These are phyloP conservation scores for Thozetella sp. DNA, from an alignment of 495 filamentous ascomycete genomes.

Conservation along the genomic window DNA sequence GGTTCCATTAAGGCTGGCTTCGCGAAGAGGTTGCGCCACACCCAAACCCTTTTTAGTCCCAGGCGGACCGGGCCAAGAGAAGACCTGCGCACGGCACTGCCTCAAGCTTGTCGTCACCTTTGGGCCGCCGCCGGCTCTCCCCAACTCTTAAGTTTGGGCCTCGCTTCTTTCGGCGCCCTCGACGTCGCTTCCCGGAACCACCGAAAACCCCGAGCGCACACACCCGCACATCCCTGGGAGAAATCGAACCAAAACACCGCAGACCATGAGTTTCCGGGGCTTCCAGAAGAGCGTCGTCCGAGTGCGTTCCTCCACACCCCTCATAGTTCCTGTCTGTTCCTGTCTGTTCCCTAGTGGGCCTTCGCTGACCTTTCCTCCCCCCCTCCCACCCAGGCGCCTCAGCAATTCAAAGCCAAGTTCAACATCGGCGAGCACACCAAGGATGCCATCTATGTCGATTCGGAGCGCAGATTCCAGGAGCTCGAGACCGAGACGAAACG, in stretches of 20 bases:
- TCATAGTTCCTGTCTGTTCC: not conserved
- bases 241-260: too few relatives aligned
- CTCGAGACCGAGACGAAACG: constrained; percentile 95
- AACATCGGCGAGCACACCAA: constrained; percentile 94
- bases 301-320: constrained; percentile 47
- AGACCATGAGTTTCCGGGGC: constrained; percentile 92
- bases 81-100: not conserved
- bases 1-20: not conserved
- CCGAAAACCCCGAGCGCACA: too few relatives aligned
- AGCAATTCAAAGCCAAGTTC: constrained; percentile 87
- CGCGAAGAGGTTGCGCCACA: not conserved
- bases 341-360: not conserved
- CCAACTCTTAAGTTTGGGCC: not conserved
- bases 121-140: not conserved
- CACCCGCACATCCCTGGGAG: too few relatives aligned
- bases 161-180: not conserved
- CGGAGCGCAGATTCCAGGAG: constrained; percentile 91
- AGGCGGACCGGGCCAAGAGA: not conserved
- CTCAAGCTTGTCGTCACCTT: not conserved
- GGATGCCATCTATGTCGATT: constrained; percentile 92
- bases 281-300: constrained; percentile 86
- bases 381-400: constrained; percentile 67
- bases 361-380: constrained; percentile 1
- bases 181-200: too few relatives aligned
- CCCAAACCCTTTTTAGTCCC: not conserved